phyloP scores from a whole-genome alignment of 192 early-diverging fungal species.

The Phlyctochytrium arcticum region DNA sequence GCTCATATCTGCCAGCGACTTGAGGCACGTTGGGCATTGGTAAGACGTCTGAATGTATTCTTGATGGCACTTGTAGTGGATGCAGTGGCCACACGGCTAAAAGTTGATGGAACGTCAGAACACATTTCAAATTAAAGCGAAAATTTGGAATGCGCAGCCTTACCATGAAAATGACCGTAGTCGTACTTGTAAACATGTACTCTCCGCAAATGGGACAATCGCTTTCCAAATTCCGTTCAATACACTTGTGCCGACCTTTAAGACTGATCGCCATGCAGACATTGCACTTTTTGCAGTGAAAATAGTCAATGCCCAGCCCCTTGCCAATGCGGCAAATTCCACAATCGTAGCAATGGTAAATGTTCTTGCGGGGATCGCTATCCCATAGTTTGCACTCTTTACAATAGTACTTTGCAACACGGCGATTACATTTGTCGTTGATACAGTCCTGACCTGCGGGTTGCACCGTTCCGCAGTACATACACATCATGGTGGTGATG shows the following conservation, averaged over 20 bases:
- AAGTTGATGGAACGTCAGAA: not conserved
- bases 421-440: conserved; percentile 53
- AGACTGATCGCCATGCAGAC: conserved; percentile 82
- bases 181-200: conserved; percentile 84
- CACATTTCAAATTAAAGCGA: not conserved
- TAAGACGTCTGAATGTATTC: conserved; percentile 86
- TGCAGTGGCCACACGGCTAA: conserved; percentile 89
- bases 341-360: conserved; percentile 93
- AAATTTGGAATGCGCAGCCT: too few species aligned
- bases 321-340: conserved; percentile 92
- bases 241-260: conserved; percentile 82
- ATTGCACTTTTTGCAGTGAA: conserved; percentile 90
- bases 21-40: conserved; percentile 93
- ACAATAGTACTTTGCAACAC: conserved; percentile 84
- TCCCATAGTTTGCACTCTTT: conserved; percentile 90
- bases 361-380: conserved; percentile 71
- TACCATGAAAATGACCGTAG: conserved; percentile 83
- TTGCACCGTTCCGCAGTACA: conserved; percentile 83
- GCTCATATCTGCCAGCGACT: conserved; percentile 82
- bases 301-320: conserved; percentile 75
- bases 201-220: conserved; percentile 98
- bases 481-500: conserved; percentile 86
- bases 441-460: conserved; percentile 72
- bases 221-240: conserved; percentile 83
- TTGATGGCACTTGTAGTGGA: conserved; percentile 83